Evolutionary conservation across 2,329 filamentous ascomycete genomes (phyloP), one percentile per base, ranked within the genome.

Genomic region (Furcasterigmium furcatum): DNA sequence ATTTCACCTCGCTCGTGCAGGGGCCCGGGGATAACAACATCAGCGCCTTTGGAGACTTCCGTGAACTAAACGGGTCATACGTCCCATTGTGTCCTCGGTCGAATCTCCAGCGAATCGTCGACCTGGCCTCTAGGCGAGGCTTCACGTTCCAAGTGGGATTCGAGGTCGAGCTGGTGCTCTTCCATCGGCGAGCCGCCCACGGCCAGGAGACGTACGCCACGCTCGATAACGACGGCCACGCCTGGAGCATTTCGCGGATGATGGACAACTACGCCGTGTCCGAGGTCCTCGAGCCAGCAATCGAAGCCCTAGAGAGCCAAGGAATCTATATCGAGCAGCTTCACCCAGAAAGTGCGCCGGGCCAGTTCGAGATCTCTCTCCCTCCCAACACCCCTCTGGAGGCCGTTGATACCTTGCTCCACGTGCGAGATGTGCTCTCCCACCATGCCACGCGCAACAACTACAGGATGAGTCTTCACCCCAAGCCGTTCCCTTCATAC

Each of bases 291-390:
- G 80, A 84, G 32, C 80, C 87, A 41, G 86, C 91, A 19, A 74
- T 83, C 5, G 70, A 76, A 2, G 68, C 70, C 3, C 74, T 95
- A 1, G 74, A 74, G 2, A 64, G 68, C 0, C 77, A 82, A 12
- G 84, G 78, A 24, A 85, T 94, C 42, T 65, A 79, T 22, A 67
- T 91, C 9, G 80, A 90, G 50, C 81, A 88, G 63, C 78, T 90
- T 55, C 89, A 95, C 54, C 72, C 88, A 0, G 88, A 94, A 61
- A 82, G 79, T 35, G 81, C 84, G 1, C 74, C 77, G 0, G 87
- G 87, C 1, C 88, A 94, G 60, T 94, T 87, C 62, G 88, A 92
- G 62, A 79, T 95, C 45, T 71, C 91, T 2, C 74, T 94, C 0
- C 77, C 85, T 0, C 78, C 83, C 0, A 70, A 74, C 1, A 65